phyloP scores from a whole-genome alignment of 768 basidiomycete species.

The Dentipellis sp. region DNA sequence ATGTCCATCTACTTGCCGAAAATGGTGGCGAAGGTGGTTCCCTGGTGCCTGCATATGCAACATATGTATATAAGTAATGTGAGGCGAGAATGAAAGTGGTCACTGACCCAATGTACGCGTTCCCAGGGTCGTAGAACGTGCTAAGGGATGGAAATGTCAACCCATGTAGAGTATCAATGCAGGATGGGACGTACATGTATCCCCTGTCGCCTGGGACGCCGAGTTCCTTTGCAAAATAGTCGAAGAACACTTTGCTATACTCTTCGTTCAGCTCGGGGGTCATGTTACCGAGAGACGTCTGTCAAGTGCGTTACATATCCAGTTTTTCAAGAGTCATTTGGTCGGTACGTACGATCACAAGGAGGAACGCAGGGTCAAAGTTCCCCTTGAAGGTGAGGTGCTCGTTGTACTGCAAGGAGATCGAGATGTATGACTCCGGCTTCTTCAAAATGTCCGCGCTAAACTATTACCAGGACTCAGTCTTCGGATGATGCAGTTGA shows the following conservation, averaged over 20 bases:
- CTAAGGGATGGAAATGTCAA: constrained; percentile 14
- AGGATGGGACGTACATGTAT: constrained; percentile 38
- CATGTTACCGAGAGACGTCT: constrained; percentile 54
- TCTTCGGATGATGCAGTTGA: not conserved
- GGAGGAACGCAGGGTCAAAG: constrained; percentile 55
- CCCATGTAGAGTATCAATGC: too few species aligned
- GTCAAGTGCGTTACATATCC: not conserved
- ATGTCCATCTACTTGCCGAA: constrained; percentile 15
- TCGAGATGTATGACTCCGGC: constrained; percentile 44
- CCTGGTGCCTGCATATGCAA: constrained; percentile 25
- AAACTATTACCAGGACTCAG: not conserved
- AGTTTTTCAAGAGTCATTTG: not conserved
- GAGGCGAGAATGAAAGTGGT: not conserved
- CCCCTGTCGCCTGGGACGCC: constrained; percentile 42
- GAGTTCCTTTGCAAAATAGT: constrained; percentile 46
- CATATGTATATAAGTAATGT: not conserved
- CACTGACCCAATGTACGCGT: constrained; percentile 36
- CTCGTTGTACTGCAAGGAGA: constrained; percentile 48
- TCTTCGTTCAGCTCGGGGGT: constrained; percentile 34
- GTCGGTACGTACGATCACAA: constrained; percentile 41
- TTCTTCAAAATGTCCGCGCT: constrained; percentile 38
- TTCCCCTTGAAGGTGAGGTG: constrained; percentile 51
- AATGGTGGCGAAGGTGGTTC: constrained; percentile 38
- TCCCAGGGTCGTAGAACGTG: constrained; percentile 45
- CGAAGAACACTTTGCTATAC: constrained; percentile 48